Conservation (phyloP, 1,284 basidiomycete genomes). For the Boletellus sp. region DNA sequence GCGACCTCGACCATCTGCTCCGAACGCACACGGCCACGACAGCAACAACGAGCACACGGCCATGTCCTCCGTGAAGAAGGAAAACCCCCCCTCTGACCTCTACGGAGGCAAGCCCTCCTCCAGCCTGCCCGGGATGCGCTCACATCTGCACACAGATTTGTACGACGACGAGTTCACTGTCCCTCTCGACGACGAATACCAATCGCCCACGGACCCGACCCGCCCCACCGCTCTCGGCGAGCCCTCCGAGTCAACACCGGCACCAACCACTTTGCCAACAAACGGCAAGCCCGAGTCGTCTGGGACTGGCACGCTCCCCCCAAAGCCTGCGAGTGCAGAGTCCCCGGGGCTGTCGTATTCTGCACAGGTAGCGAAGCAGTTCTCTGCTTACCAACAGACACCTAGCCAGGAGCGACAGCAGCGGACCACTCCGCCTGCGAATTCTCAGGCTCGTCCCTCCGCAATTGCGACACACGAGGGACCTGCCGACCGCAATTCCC, state of each 20-base stretch:
- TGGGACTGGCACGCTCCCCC: slow-evolving; percentile 30
- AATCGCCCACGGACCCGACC: slow-evolving; percentile 19
- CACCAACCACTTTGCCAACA: slow-evolving; percentile 5
- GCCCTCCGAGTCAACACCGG: slow-evolving; percentile 8
- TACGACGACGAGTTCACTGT: slow-evolving; percentile 42
- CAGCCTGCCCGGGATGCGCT: slow-evolving; percentile 1
- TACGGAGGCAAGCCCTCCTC: slow-evolving; percentile 31
- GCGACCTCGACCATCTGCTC: slow-evolving; percentile 1
- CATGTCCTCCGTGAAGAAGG: slow-evolving; percentile 29
- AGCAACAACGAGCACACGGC: slow-evolving; percentile 5
- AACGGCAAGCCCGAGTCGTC: slow-evolving; percentile 19
- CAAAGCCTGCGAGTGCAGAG: slow-evolving; percentile 26
- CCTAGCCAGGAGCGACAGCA: slow-evolving; percentile 65
- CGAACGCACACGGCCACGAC: background rate
- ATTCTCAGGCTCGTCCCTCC: slow-evolving; percentile 21
- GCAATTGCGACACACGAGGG: slow-evolving; percentile 37
- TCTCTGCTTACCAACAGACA: slow-evolving; percentile 64
- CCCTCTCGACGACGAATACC: slow-evolving; percentile 34
- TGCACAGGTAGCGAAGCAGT: slow-evolving; percentile 69
- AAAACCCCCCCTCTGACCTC: slow-evolving; percentile 36
- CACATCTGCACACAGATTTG: slow-evolving; percentile 30
- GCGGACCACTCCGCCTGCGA: slow-evolving; percentile 26
- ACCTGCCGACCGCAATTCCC: slow-evolving; percentile 22
- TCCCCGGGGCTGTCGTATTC: slow-evolving; percentile 48
- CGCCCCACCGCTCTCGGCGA: slow-evolving; percentile 10